A percentile compares a stretch with the other conserved stretches of the same genome.
These are phyloP conservation scores for Metschnikowia noctiluminum DNA, from an alignment of 805 yeast species.

Conservation along the genomic window DNA sequence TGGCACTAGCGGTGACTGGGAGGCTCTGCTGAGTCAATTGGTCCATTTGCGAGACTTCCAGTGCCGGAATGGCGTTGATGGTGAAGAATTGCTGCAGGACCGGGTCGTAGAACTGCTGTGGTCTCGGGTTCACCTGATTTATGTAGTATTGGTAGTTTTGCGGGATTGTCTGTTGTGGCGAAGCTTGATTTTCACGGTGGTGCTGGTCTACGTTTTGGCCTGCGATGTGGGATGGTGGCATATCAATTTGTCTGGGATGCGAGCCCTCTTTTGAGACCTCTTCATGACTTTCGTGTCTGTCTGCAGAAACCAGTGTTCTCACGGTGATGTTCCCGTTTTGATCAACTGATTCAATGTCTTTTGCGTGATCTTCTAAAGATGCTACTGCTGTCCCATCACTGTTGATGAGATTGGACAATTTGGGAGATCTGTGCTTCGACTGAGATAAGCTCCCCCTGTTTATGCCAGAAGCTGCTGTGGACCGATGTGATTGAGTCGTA, in stretches of 20 bases:
- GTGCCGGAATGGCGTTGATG: constrained; percentile 33
- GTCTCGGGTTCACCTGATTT: constrained; percentile 25
- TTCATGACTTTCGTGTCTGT: neutral
- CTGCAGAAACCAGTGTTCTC: constrained; percentile 7
- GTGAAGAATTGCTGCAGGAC: constrained; percentile 43
- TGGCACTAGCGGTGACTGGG: neutral
- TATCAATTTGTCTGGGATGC: constrained; percentile 2
- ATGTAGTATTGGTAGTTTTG: constrained; percentile 22
- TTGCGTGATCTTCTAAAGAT: constrained; percentile 30
- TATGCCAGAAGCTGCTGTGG: constrained; percentile 15
- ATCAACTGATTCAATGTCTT: constrained; percentile 8
- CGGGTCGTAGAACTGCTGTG: constrained; percentile 43
- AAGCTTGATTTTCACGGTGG: constrained; percentile 7
- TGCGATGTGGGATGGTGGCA: constrained; percentile 1
- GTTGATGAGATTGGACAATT: constrained; percentile 39
- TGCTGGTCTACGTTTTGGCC: constrained; percentile 1
- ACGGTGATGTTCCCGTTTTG: constrained; percentile 11
- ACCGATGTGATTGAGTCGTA: constrained; percentile 8
- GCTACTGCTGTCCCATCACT: constrained; percentile 45
- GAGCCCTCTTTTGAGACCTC: neutral
- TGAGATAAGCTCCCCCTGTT: constrained; percentile 33
- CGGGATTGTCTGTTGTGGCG: constrained; percentile 17
- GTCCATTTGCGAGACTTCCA: constrained; percentile 21
- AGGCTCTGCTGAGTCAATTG: constrained; percentile 3
- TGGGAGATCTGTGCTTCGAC: constrained; percentile 32